Conservation (phyloP, 306 rosid genomes). For the Quercus cerris region DNA sequence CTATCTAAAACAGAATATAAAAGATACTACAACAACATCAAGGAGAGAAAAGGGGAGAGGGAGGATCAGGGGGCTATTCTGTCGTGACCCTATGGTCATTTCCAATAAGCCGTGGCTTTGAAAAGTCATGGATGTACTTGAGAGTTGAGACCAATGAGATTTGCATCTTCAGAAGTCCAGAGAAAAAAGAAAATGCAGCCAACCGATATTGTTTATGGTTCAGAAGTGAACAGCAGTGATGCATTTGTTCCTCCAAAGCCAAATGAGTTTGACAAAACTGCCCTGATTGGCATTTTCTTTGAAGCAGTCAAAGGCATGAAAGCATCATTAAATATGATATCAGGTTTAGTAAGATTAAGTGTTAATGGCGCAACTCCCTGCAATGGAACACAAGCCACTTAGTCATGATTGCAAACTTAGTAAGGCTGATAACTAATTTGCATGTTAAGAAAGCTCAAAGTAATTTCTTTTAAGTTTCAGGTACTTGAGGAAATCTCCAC, state of each 20-base stretch:
- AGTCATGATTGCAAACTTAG: background rate
- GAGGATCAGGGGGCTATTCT: too few relatives aligned
- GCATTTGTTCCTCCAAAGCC: conserved; percentile 99
- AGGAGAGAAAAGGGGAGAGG: background rate
- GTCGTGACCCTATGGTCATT: background rate
- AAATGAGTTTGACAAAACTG: conserved; percentile 84
- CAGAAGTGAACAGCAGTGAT: conserved; percentile 64
- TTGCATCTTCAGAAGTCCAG: background rate
- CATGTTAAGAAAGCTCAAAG: background rate
- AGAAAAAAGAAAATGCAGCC: background rate
- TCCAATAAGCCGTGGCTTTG: background rate
- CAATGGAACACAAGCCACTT: conserved; percentile 17
- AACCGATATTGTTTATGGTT: conserved; percentile 26
- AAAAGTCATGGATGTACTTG: background rate
- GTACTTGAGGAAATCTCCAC: background rate
- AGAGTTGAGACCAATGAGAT: background rate
- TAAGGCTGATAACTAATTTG: background rate
- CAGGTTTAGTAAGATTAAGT: conserved; percentile 81
- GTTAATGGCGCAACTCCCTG: conserved; percentile 94
- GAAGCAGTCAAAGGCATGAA: conserved; percentile 71
- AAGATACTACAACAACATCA: background rate
- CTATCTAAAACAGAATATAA: background rate
- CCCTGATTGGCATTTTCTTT: conserved; percentile 61
- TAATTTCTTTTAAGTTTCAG: background rate
- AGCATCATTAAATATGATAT: conserved; percentile 56